Base-by-base conservation (phyloP, 495 filamentous ascomycete species). In the Penicillium paxilli region DNA sequence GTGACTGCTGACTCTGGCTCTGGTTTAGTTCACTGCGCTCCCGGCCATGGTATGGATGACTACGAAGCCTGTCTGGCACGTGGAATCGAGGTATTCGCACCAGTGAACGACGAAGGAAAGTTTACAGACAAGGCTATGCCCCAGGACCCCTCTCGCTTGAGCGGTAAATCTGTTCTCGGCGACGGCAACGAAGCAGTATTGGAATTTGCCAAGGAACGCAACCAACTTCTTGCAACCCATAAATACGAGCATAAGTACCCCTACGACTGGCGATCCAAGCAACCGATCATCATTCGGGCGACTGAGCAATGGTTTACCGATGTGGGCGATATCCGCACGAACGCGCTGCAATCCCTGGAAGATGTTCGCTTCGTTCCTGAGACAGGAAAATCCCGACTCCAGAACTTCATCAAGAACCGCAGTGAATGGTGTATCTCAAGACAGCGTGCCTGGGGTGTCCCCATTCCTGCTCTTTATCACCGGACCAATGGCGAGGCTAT, bases 361-460 rank as follows among this genome's bases (percentile, higher is more conserved):
- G 66, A 83, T 45, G 89, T 97, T 30, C 77, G 72, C 1, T 99
- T 97, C 54, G 76, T 96, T 32, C 94, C 94, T 0, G 78, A 85
- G 35, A 68, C 75, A 26, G 90, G 91, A 4, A 85, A 79, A 55
- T 78, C 81, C 2, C 79, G 95, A 37, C 77, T 99, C 37, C 80
- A 88, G 64, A 88, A 86, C 51, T 98, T 97, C 64, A 78, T 98
- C 23, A 83, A 86, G 60, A 89, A 89, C 40, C 84, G 94, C 26
- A 95, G 82, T 57, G 93, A 98, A 68, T 99, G 94, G 94, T 99
- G 94, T 66, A 96, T 99, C 61, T 98, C 95, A n/a, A 86, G 94
- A 25, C 94, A 99, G 68, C 86, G 94, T 28, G 88, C 89, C 8
- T 99, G 94, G 94, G 94, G 94, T 59, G 88, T 97, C 16, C 94